Percentiles rank a stretch among this genome's conserved stretches.
Conservation (phyloP, 305 asterid genomes). For the Solanum aculeatissimum region DNA sequence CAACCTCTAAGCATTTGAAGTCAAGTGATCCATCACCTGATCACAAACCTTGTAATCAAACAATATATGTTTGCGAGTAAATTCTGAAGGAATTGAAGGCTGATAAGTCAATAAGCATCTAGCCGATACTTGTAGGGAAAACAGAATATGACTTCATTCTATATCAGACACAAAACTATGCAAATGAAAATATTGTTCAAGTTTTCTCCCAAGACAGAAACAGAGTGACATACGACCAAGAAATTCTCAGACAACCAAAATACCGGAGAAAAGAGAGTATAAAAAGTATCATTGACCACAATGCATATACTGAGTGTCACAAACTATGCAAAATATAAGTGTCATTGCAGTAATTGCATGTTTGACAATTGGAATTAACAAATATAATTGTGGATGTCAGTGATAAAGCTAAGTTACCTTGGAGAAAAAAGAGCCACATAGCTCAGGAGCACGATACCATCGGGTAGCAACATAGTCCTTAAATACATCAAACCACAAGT, state of each 20-base stretch:
- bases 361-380: background rate
- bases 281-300: background rate
- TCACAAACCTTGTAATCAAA: background rate
- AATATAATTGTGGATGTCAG: background rate
- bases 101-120: background rate
- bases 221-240: background rate
- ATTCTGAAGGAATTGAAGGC: background rate
- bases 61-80: background rate
- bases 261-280: background rate
- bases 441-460: conserved; percentile 85
- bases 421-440: conserved; percentile 81
- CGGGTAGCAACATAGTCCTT: conserved; percentile 80
- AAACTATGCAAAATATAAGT: background rate
- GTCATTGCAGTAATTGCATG: background rate
- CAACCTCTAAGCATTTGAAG: background rate
- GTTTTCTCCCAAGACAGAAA: background rate
- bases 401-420: conserved; percentile 36
- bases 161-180: background rate
- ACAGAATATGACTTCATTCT: background rate
- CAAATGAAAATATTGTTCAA: background rate
- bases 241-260: background rate
- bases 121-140: background rate
- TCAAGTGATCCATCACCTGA: background rate
- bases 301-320: background rate
- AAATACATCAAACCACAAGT: conserved; percentile 1